These are phyloP conservation scores for Trichoderma reesei DNA, from an alignment of 495 filamentous ascomycete species.

Conservation along the genomic window DNA sequence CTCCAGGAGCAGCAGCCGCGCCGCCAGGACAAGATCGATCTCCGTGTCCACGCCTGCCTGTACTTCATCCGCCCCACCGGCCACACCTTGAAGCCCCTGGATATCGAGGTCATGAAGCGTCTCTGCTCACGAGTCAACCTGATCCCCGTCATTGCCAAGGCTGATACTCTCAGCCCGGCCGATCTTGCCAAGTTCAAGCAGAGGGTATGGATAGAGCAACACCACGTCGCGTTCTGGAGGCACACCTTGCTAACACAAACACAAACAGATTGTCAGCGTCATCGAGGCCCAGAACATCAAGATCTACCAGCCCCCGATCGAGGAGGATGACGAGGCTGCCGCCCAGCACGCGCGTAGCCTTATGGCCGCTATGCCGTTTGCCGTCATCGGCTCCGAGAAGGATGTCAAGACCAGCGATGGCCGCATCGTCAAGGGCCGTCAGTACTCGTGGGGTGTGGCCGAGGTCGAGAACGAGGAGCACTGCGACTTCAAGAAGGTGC, in stretches of 20 bases:
- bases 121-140: conserved; percentile 94
- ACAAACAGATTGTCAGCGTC: conserved; percentile 72
- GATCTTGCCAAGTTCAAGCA: conserved; percentile 90
- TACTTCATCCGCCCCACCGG: conserved; percentile 99
- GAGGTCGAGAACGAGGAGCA: conserved; percentile 99
- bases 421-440: conserved; percentile 94
- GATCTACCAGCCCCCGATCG: conserved; percentile 94
- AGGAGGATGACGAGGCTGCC: conserved; percentile 96
- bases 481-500: conserved; percentile 99
- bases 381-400: conserved; percentile 97
- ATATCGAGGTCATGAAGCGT: conserved; percentile 99
- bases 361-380: conserved; percentile 96
- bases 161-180: conserved; percentile 86
- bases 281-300: conserved; percentile 98
- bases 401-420: conserved; percentile 94
- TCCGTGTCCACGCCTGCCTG: conserved; percentile 94
- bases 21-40: conserved; percentile 95
- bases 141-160: conserved; percentile 97
- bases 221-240: not conserved
- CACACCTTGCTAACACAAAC: conserved; percentile 17
- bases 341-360: conserved; percentile 86
- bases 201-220: conserved; percentile 46
- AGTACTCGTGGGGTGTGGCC: conserved; percentile 98
- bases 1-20: conserved; percentile 98
- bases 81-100: conserved; percentile 95